A percentile compares a stretch with the other conserved stretches of the same genome.
Evolutionary conservation across 805 yeast genomes (phyloP).

Genomic region (Starmerella roubikii): DNA sequence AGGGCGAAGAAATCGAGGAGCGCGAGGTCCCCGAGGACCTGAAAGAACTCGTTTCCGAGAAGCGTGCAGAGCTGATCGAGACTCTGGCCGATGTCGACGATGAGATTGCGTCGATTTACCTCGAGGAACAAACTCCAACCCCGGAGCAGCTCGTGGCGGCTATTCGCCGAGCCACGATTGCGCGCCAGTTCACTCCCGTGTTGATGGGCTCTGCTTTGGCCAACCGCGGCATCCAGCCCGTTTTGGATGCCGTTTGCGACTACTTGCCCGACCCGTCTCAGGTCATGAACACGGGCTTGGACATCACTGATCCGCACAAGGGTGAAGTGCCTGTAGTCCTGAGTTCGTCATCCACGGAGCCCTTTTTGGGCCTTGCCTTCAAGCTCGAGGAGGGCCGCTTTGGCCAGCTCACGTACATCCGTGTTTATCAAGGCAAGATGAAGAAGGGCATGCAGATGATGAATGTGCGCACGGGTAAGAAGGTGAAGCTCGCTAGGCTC

Average conservation of each 20-base stretch:
- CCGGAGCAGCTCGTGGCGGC: slow-evolving; percentile 73
- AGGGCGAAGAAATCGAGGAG: slow-evolving; percentile 68
- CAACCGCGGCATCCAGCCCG: slow-evolving; percentile 90
- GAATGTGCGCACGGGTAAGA: slow-evolving; percentile 85
- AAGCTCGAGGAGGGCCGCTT: slow-evolving; percentile 96
- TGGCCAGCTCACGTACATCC: slow-evolving; percentile 92
- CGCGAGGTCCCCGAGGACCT: slow-evolving; percentile 65
- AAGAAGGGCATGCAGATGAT: slow-evolving; percentile 81
- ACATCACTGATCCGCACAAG: slow-evolving; percentile 36
- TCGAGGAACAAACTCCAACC: slow-evolving; percentile 83
- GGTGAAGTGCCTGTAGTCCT: slow-evolving; percentile 55
- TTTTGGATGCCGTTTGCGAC: slow-evolving; percentile 89
- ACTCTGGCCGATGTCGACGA: slow-evolving; percentile 97
- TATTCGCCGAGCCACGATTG: slow-evolving; percentile 89
- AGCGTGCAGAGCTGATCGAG: slow-evolving; percentile 73
- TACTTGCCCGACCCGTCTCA: slow-evolving; percentile 93
- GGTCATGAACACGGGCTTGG: slow-evolving; percentile 79
- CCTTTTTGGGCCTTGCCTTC: slow-evolving; percentile 96
- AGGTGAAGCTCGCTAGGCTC: slow-evolving; percentile 79
- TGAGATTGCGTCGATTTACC: slow-evolving; percentile 81
- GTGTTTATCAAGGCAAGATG: slow-evolving; percentile 93
- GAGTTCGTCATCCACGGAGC: slow-evolving; percentile 56
- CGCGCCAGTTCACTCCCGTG: slow-evolving; percentile 96
- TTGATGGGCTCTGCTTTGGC: slow-evolving; percentile 98
- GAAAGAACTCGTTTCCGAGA: slow-evolving; percentile 74